Evolutionary conservation across 495 filamentous ascomycete genomes (phyloP), one percentile per base, ranked within the genome.

Genomic region (Hypoxylon lienhwacheense): DNA sequence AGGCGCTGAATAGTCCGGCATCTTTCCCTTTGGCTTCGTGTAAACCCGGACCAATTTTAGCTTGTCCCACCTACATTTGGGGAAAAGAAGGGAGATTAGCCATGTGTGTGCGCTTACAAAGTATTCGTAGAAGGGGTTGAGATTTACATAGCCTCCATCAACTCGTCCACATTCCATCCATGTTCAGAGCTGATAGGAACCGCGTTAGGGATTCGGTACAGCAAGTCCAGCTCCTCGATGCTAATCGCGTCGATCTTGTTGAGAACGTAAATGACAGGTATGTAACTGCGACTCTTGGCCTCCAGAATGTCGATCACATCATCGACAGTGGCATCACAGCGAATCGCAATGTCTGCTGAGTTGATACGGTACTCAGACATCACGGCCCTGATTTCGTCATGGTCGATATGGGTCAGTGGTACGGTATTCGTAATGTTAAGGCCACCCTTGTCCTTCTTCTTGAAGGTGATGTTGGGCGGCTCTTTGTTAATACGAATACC

Each of bases 201-300:
- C 25, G 93, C 90, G 70, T 97, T 93, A 29, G 93, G 93, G 56
- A 98, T 98, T 36, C 93, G 84, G 71, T 98, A 98, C 20, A 98
- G 76, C 39, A 98, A 76, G 70, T 98, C 93, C 54, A 98, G 77
- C 69, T 98, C 93, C 70, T 98, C 91, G 64, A 98, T 97, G 32
- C 89, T 90, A 64, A 98, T 97, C 31, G 91, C 85, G 72, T 98
- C 93, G 58, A 98, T 98, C 77, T 98, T 98, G 80, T 98, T 98
- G 68, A 98, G 78, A 3, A 95, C 92, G 77, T 98, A 98, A 37
- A 98, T 87, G 52, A 97, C 93, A 15, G 93, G 93, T 64, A 98
- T 97, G 69, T 98, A 98, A 70, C 85, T 87, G 71, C 93, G 80
- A 67, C 84, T 89, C 81, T 95, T 97, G 33, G 95, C 92, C 66